A percentile compares a stretch with the other conserved stretches of the same genome.
Evolutionary conservation across 148 eudicot species (phyloP).

Genomic region (Cornus controversa): DNA sequence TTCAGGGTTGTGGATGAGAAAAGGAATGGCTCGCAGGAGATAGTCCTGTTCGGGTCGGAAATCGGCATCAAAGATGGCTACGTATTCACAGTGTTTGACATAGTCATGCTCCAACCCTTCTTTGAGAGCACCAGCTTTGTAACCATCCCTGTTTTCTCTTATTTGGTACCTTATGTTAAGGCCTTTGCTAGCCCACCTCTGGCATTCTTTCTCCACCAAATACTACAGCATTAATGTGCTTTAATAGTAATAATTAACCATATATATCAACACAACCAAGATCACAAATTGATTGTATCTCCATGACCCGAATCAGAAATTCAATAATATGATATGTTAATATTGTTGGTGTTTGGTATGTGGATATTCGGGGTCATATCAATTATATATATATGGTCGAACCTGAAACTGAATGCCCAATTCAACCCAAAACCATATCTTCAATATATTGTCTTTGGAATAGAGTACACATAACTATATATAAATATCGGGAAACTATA

Average conservation of each 20-base stretch:
- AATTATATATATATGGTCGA: neutral
- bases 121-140: constrained; percentile 94
- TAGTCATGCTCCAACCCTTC: constrained; percentile 72
- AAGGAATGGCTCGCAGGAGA: constrained; percentile 70
- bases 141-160: constrained; percentile 70
- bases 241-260: neutral
- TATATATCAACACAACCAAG: too few species aligned
- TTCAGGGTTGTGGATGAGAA: constrained; percentile 59
- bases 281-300: too few species aligned
- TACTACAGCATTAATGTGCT: constrained; percentile 39
- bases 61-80: constrained; percentile 88
- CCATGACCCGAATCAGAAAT: too few species aligned
- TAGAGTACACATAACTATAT: too few species aligned
- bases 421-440: too few species aligned
- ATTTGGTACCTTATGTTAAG: constrained; percentile 74
- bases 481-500: neutral
- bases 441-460: too few species aligned
- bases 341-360: neutral
- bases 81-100: constrained; percentile 76
- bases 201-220: constrained; percentile 80
- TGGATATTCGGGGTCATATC: neutral
- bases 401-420: neutral
- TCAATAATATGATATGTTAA: neutral
- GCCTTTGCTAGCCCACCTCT: constrained; percentile 83
- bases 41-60: constrained; percentile 84